Evolutionary conservation across 805 yeast genomes (phyloP).

Genomic region (Peterozyma toletana): DNA sequence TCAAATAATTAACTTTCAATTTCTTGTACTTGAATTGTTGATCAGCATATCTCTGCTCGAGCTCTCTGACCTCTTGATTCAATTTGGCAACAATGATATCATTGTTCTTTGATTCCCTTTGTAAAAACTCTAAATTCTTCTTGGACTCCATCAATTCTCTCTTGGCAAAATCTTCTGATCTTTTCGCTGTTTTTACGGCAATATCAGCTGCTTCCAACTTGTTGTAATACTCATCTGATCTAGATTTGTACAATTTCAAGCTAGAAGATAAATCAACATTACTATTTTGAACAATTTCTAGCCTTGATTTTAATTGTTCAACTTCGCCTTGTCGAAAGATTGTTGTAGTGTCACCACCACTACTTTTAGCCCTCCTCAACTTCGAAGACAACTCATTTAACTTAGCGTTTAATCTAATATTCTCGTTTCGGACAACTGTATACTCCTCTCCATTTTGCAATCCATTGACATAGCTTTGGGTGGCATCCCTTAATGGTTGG

Average conservation of each 20-base stretch:
- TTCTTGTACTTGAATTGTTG: conserved; percentile 48
- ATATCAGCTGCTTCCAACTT: conserved; percentile 77
- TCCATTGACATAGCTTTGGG: conserved; percentile 10
- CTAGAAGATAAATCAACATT: conserved; percentile 47
- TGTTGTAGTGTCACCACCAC: conserved; percentile 16
- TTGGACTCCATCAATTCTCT: conserved; percentile 48
- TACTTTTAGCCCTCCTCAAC: conserved; percentile 20
- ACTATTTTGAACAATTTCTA: conserved; percentile 50
- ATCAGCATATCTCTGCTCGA: conserved; percentile 51
- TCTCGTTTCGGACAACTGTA: conserved; percentile 22
- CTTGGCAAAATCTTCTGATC: conserved; percentile 49
- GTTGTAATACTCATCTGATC: conserved; percentile 68
- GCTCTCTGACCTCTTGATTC: conserved; percentile 38
- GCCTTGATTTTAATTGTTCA: conserved; percentile 43
- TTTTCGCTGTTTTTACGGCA: conserved; percentile 53
- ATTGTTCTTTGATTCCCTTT: conserved; percentile 45
- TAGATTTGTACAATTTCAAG: conserved; percentile 53
- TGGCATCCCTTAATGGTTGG: conserved; percentile 20
- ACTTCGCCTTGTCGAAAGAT: conserved; percentile 24
- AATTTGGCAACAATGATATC: conserved; percentile 48
- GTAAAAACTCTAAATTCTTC: conserved; percentile 35
- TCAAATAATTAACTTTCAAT: conserved; percentile 36
- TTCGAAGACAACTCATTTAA: conserved; percentile 27
- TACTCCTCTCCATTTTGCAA: conserved; percentile 2
- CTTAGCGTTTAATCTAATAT: conserved; percentile 24